These are phyloP conservation scores for Celoporthe dispersa DNA, from an alignment of 2,329 filamentous ascomycete species.

Conservation along the genomic window DNA sequence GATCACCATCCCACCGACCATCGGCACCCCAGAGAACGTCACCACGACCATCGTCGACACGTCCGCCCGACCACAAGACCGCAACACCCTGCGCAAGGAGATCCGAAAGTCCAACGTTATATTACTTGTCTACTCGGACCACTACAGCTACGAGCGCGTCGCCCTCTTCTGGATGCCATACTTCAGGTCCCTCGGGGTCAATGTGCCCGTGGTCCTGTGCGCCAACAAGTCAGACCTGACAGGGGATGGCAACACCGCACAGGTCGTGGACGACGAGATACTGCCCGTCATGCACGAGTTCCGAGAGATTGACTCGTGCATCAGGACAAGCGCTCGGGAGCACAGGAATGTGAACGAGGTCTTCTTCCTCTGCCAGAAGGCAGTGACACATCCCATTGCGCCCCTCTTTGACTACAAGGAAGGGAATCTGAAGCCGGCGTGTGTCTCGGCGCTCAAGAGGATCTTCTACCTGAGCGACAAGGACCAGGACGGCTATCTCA, in stretches of 20 bases:
- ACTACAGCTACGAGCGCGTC: slow-evolving; percentile 98
- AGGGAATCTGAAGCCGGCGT: slow-evolving; percentile 81
- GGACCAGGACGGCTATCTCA: slow-evolving; percentile 92
- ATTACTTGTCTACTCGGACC: slow-evolving; percentile 93
- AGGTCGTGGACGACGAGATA: slow-evolving; percentile 96
- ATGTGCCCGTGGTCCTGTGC: slow-evolving; percentile 94
- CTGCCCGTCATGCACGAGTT: slow-evolving; percentile 98
- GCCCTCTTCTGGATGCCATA: slow-evolving; percentile 99
- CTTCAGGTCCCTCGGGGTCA: slow-evolving; percentile 96
- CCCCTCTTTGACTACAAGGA: slow-evolving; percentile 98
- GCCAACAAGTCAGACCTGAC: slow-evolving; percentile 96
- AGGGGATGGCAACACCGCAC: slow-evolving; percentile 73
- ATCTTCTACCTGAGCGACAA: slow-evolving; percentile 97
- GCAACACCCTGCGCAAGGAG: slow-evolving; percentile 87
- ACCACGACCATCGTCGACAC: slow-evolving; percentile 98
- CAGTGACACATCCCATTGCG: slow-evolving; percentile 94
- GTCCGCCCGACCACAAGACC: slow-evolving; percentile 90
- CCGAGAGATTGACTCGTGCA: slow-evolving; percentile 98
- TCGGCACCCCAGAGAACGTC: slow-evolving; percentile 94
- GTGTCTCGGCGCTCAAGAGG: slow-evolving; percentile 81
- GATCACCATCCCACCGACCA: slow-evolving; percentile 91
- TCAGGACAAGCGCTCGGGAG: slow-evolving; percentile 88
- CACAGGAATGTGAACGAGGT: slow-evolving; percentile 94
- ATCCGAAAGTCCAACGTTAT: slow-evolving; percentile 98
- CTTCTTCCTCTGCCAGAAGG: slow-evolving; percentile 98